Conservation (phyloP, 1,139 yeast species). For the Suhomyces anneliseae region DNA sequence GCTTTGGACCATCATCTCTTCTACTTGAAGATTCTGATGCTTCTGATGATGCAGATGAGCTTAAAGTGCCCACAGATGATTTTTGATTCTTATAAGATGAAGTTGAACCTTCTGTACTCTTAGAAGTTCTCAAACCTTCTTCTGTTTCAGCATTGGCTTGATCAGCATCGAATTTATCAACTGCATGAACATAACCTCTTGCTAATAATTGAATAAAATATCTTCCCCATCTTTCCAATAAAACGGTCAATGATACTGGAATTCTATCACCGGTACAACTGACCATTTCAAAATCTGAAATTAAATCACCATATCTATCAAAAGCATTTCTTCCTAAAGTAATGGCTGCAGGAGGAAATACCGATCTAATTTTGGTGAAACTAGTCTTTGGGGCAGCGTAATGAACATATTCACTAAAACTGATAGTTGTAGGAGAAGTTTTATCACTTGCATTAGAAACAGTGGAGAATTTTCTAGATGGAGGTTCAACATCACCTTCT, state of each 20-base stretch:
- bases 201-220: slow-evolving; percentile 62
- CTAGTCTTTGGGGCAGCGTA: slow-evolving; percentile 72
- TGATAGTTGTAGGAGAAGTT: slow-evolving; percentile 25
- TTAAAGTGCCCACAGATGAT: slow-evolving; percentile 6
- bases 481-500: slow-evolving; percentile 1
- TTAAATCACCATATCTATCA: slow-evolving; percentile 60
- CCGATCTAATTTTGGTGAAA: slow-evolving; percentile 63
- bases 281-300: slow-evolving; percentile 71
- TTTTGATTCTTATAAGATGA: slow-evolving; percentile 1
- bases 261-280: slow-evolving; percentile 66
- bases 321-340: slow-evolving; percentile 74
- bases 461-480: slow-evolving; percentile 19
- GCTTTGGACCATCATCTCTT: slow-evolving; percentile 6
- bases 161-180: slow-evolving; percentile 45
- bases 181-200: slow-evolving; percentile 62
- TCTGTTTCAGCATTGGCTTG: slow-evolving; percentile 15
- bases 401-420: slow-evolving; percentile 71
- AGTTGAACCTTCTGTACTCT: slow-evolving; percentile 10
- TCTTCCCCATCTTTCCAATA: slow-evolving; percentile 74
- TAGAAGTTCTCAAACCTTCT: slow-evolving; percentile 5
- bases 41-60: slow-evolving; percentile 10
- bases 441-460: slow-evolving; percentile 15
- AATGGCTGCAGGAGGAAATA: slow-evolving; percentile 73
- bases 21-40: slow-evolving; percentile 1
- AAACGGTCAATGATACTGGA: slow-evolving; percentile 57